These are phyloP conservation scores for Datisca glomerata DNA, from an alignment of 306 rosid species.

Conservation along the genomic window DNA sequence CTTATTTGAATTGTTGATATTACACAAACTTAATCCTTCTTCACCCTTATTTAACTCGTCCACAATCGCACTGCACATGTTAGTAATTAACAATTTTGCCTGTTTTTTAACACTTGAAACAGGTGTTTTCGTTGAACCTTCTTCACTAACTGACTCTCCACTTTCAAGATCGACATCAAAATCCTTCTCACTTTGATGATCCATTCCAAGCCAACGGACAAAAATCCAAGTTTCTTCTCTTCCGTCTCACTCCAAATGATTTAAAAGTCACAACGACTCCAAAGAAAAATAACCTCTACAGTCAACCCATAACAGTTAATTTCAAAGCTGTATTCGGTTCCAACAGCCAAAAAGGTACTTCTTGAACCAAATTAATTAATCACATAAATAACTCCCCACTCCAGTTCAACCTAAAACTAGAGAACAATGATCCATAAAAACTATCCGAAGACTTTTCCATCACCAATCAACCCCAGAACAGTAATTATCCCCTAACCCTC, in stretches of 20 bases:
- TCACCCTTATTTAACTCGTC: constrained; percentile 37
- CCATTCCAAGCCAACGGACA: constrained; percentile 2
- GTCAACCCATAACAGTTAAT: neutral
- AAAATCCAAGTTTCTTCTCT: neutral
- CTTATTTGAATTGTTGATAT: constrained; percentile 25
- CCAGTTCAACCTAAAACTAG: too few relatives aligned
- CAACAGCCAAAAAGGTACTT: too few relatives aligned
- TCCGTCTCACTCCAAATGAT: neutral
- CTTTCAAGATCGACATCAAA: constrained; percentile 14
- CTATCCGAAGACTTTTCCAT: neutral
- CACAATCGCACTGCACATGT: constrained; percentile 33
- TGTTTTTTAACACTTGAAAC: constrained; percentile 20
- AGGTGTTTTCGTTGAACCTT: constrained; percentile 37
- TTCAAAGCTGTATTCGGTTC: too few relatives aligned
- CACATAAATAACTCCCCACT: too few relatives aligned
- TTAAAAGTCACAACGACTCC: neutral
- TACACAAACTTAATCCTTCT: constrained; percentile 25
- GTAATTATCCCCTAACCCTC: neutral
- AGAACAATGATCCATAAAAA: too few relatives aligned
- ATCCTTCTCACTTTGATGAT: constrained; percentile 11
- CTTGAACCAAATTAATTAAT: too few relatives aligned
- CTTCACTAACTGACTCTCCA: constrained; percentile 27
- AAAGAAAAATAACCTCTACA: neutral
- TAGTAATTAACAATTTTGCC: constrained; percentile 20
- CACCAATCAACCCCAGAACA: neutral